Percentiles rank a stretch among this genome's conserved stretches.
These are phyloP conservation scores for Pythium grandisporangium DNA, from an alignment of 352 stramenopile genomes.

Conservation along the genomic window DNA sequence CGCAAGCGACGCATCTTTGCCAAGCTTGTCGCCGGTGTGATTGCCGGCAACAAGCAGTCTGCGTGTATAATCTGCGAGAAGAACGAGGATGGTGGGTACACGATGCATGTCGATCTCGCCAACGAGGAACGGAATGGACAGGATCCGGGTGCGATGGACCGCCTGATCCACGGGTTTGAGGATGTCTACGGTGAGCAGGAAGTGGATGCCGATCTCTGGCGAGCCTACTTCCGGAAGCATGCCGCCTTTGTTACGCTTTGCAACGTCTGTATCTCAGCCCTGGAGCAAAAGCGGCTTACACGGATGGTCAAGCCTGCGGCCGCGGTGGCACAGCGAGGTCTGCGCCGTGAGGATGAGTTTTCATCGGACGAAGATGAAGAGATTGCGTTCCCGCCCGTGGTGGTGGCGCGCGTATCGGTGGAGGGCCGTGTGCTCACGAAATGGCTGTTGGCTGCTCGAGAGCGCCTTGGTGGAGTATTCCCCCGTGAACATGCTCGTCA, in stretches of 20 bases:
- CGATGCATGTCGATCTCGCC: constrained; percentile 79
- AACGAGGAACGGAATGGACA: constrained; percentile 56
- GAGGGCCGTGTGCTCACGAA: constrained; percentile 93
- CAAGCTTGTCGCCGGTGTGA: constrained; percentile 82
- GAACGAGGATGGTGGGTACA: constrained; percentile 46
- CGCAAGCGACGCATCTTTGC: constrained; percentile 88
- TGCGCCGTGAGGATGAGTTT: constrained; percentile 87
- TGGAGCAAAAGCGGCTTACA: constrained; percentile 41
- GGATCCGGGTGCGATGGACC: constrained; percentile 67
- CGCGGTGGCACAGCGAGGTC: constrained; percentile 1
- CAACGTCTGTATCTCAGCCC: constrained; percentile 82
- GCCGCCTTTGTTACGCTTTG: constrained; percentile 91
- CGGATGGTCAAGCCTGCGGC: constrained; percentile 21
- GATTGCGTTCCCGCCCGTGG: constrained; percentile 88
- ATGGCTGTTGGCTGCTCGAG: constrained; percentile 90
- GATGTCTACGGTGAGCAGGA: constrained; percentile 79
- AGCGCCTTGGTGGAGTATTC: constrained; percentile 87
- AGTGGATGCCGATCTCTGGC: constrained; percentile 90
- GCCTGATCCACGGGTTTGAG: constrained; percentile 68
- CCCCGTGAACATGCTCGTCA: constrained; percentile 70
- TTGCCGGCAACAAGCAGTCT: constrained; percentile 73
- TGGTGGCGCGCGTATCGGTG: constrained; percentile 82
- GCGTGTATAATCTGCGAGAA: constrained; percentile 81
- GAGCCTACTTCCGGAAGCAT: constrained; percentile 94
- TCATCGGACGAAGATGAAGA: constrained; percentile 89